Evolutionary conservation across 768 basidiomycete genomes (phyloP), one percentile per base, ranked within the genome.

Genomic region (Suillus plorans): DNA sequence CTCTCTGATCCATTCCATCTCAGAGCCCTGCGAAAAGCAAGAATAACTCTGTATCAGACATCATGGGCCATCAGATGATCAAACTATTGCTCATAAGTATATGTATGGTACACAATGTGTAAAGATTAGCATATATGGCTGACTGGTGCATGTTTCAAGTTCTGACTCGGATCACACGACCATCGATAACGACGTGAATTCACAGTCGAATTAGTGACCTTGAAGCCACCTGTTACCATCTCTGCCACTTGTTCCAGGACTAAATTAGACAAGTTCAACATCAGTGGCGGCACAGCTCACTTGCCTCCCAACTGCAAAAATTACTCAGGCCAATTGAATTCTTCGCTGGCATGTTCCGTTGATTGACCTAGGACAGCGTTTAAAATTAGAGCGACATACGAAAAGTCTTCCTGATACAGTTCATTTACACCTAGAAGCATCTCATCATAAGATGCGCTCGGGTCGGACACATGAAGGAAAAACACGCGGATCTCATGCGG

Each of bases 401-500:
- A 69, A 22, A 64, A 53, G 9, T 71, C 71, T 34, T 66, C 56
- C 66, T 71, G 70, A 49, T 69, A 67, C 20, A 68, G 63, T 57
- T 70, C 67, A 50, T 78, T 70, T 63, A 73, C 69, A 65, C 72
- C 72, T 57, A 69, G 52, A 60, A 73, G 56, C 5, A 67, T 70
- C 56, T 70, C 68, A 36, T 69, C 69, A 47, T 67, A 65, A 18
- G 69, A 62, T 28, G 63, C 49, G 36, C 39, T 52, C 62, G 67
- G 59, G 59, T 74, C 75, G 16, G 70, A 65, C 25, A 60, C 63
- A 66, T 68, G 74, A 68, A 69, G 9, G 10, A 82, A 81, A 64
- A 73, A 80, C 50, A 79, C 71, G 39, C 79, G 78, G 55, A 82
- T 70, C 62, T 65, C 74, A 53, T 79, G 73, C 18, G 77, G 71